Base-by-base conservation (phyloP, 306 rosid genomes). In the Glycine soja region DNA sequence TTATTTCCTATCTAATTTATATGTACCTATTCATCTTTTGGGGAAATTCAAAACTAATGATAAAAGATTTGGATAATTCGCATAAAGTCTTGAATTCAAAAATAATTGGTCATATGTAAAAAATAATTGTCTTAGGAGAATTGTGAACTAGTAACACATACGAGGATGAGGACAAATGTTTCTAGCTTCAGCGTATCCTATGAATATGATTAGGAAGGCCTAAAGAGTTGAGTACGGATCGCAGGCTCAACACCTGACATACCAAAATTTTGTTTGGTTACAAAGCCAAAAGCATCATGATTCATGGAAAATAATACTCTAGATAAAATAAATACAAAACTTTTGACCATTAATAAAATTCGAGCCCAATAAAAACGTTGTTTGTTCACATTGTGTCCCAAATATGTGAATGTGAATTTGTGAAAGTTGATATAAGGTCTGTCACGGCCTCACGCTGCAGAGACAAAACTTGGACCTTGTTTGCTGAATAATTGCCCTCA, bases 401-500 rank as follows among this genome's bases (percentile, higher is more conserved):
- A 19, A 56, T 42, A 74, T 3, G 18, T 75, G 56, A 58, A 75
- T 19, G 43, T 18, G 42, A 16, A 54, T 4, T 4, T 10, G 14
- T 11, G 13, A 72, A 36, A 36, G 10, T 51, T 75, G 70, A 75
- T 30, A 14, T 10, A 63, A 63, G 62, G 64, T 32, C 8, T 62
- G 63, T 24, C 73, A 36, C 43, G 24, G n/a, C 14, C 8, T 4
- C 38, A 34, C 43, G 58, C 36, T 59, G 10, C 15, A 14, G 47
- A 45, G 46, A 38, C 11, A 46, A 46, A 75, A 75, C 3, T 9
- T 46, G n/a, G 71, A 32, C 46, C 72, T 18, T 18, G 66, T 78
- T 66, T 77, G 65, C 24, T 40, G 74, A 78, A 65, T 51, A 65
- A 77, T 50, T 65, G 54, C 42, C 1, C 53, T 19, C 34, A 77